Evolutionary conservation across 2,329 filamentous ascomycete genomes (phyloP), one percentile per base, ranked within the genome.

Genomic region (Clonostachys chloroleuca): DNA sequence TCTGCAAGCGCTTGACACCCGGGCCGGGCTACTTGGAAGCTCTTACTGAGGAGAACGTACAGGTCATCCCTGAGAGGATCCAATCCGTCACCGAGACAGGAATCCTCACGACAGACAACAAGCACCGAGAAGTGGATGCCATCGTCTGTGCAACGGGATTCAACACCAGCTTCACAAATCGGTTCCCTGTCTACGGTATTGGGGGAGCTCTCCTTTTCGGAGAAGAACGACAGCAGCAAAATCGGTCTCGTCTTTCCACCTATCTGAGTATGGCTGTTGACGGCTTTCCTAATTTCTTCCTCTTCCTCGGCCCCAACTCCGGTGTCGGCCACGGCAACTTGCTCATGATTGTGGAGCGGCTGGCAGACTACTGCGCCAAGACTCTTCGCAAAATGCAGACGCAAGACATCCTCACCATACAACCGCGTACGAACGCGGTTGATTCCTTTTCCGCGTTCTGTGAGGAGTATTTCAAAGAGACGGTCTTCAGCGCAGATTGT

Each of bases 121-220:
- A 69, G 44, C 56, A 72, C 13, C 54, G 75, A 41, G 65, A 75
- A 42, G 68, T 80, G 14, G 80, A 83, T 54, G 69, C 67, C 30
- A 73, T 83, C 33, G 64, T 82, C 45, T 80, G 76, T 51, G 77
- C 76, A 33, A 79, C 75, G 1, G 75, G 77, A 5, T 80, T 78
- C 54, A 70, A 79, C 53, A 12, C 40, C 40, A 13, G 12, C 17
- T 17, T 41, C 40, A 12, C 10, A 41, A 17, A 13, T 41, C 10
- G 10, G 10, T 36, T 10, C 34, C 71, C 3, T 78, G 77, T 56
- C 56, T 36, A 36, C n/a, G 74, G 73, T 9, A 63, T 69, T 34
- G 54, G 66, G 24, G 74, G 13, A 10, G 10, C 12, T 20, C 16
- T 34, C 24, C 24, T 44, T 33, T 12, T 17, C 16, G 42, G 17